Base-by-base conservation (phyloP, 2,329 filamentous ascomycete species). In the Seiridium cupressi region DNA sequence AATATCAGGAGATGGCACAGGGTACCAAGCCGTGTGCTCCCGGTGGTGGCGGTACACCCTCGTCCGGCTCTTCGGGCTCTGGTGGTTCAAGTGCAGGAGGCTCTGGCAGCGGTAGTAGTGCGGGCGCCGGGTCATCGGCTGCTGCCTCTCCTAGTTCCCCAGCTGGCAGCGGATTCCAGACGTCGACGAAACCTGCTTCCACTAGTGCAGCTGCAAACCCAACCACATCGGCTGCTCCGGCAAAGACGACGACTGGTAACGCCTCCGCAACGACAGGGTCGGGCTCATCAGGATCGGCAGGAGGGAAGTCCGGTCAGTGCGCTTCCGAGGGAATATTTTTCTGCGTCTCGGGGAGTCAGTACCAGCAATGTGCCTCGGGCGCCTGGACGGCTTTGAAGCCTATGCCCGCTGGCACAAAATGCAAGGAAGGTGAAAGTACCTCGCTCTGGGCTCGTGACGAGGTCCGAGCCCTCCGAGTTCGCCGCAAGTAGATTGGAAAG, bases 331-430 rank as follows among this genome's bases (percentile, higher is more conserved):
- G 73, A 51, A 68, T 66, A 62, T 74, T 70, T 64, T 74, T 74
- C 65, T 76, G 73, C 59, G 63, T 74, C 49, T 68, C 55, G 11
- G 71, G 73, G 34, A 63, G 62, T 3, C 54, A 63, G 6, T 76
- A 70, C 63, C 73, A 76, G 61, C 73, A 73, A 59, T 76, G 73
- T 57, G 73, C 73, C 1, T 67, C 64, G 3, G 73, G 73, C 0
- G 44, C 59, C 3, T 76, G 73, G 73, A 68, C 70, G 1, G 7
- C 51, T 0, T 59, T 73, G 10, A 66, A 65, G 63, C 54, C 63
- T 31, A 69, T 74, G 64, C 65, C 73, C 0, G 61, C 69, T 1
- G 68, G 68, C 0, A 71, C 69, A 6, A 70, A 66, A 60, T 75
- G 73, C 58, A 34, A 60, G 6, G 62, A 62, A 26, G 73, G 73